Evolutionary conservation across 2,329 filamentous ascomycete genomes (phyloP).

Genomic region (Xylaria sp.): DNA sequence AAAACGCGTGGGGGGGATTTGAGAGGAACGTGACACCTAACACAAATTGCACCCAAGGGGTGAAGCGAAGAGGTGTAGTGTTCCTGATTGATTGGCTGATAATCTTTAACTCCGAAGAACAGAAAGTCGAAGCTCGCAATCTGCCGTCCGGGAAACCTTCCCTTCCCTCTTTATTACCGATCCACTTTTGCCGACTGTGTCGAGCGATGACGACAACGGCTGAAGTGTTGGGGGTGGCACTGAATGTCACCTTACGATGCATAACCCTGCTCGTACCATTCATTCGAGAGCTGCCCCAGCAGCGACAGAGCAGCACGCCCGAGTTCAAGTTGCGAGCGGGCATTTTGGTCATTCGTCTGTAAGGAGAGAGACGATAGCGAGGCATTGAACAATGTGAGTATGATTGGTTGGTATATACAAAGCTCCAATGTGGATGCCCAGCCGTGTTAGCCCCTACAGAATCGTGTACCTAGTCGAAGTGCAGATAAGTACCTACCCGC

Average conservation of each 20-base stretch:
- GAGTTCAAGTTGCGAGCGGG: not conserved
- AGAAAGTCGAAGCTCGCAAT: not conserved
- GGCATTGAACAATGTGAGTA: not conserved
- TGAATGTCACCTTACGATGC: constrained; percentile 13
- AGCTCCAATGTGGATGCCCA: no score
- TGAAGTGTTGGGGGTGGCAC: constrained; percentile 21
- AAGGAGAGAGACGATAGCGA: not conserved
- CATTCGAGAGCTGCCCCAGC: not conserved
- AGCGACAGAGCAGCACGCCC: no score
- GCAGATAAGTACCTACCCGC: no score
- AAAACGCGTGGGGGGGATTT: not conserved
- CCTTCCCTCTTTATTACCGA: constrained; percentile 10
- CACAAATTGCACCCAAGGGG: no score
- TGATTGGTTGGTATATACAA: not conserved
- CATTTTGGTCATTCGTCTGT: not conserved
- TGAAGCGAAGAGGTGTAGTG: no score
- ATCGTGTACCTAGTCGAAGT: no score
- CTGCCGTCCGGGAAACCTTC: constrained; percentile 8
- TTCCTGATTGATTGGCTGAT: not conserved
- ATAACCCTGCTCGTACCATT: not conserved
- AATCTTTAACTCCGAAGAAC: constrained; percentile 6
- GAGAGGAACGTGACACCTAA: no score
- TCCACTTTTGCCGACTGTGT: constrained; percentile 23
- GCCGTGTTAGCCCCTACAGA: no score
- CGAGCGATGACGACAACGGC: constrained; percentile 25